Conservation (phyloP, 169 alveolate genomes). For the Perkinsus olseni region DNA sequence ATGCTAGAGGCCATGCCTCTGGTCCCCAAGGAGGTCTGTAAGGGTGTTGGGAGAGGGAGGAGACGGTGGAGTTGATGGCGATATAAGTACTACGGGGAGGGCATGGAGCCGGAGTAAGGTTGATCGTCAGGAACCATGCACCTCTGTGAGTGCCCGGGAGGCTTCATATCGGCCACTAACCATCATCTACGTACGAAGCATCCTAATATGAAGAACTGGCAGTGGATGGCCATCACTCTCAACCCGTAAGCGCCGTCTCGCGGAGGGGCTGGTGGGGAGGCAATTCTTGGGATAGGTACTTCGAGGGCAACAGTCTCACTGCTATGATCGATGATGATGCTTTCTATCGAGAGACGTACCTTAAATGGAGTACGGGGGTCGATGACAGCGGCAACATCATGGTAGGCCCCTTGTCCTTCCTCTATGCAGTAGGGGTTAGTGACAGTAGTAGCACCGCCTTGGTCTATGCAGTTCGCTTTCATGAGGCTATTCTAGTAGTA, state of each 20-base stretch:
- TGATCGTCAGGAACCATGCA: conserved; percentile 32
- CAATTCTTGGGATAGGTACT: neutral
- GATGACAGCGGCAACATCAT: conserved; percentile 52
- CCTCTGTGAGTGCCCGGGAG: conserved; percentile 60
- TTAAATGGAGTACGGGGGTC: conserved; percentile 46
- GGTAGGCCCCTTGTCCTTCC: too few species aligned
- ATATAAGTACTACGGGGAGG: conserved; percentile 5
- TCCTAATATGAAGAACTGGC: conserved; percentile 17
- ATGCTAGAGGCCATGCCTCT: conserved; percentile 15
- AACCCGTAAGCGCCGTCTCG: neutral
- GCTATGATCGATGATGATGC: conserved; percentile 46
- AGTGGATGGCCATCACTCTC: conserved; percentile 2
- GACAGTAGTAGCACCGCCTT: conserved; percentile 1
- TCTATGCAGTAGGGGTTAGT: too few species aligned
- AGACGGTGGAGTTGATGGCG: neutral
- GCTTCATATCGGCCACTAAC: conserved; percentile 48
- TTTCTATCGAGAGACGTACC: conserved; percentile 37
- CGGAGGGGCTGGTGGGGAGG: neutral
- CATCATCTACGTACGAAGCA: conserved; percentile 40
- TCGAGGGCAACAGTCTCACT: conserved; percentile 22
- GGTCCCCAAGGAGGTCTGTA: conserved; percentile 7
- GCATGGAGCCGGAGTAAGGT: conserved; percentile 5
- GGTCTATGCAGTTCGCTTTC: neutral
- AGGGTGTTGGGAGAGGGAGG: neutral
- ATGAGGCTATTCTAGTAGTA: neutral